phyloP scores from a whole-genome alignment of 257 asterid species.

The Paraleonurus japonicus region DNA sequence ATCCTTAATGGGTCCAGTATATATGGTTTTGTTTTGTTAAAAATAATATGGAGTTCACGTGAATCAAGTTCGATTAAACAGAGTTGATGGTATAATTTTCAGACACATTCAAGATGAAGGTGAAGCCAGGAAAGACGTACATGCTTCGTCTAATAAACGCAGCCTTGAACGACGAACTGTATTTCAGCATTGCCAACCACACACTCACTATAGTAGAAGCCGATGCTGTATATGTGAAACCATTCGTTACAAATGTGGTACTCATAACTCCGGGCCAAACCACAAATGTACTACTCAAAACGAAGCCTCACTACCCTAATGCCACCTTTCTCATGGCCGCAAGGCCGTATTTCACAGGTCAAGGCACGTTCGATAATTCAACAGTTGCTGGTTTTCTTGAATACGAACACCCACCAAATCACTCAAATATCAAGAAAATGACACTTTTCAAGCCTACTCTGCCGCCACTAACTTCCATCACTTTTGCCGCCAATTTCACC shows the following conservation, averaged over 20 bases:
- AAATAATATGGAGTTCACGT: too few species aligned
- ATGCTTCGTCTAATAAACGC: constrained; percentile 71
- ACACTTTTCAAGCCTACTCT: constrained; percentile 42
- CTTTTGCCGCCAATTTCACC: constrained; percentile 51
- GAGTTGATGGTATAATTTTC: constrained; percentile 13
- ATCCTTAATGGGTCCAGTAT: too few species aligned
- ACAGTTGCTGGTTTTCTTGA: constrained; percentile 63
- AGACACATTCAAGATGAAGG: constrained; percentile 58
- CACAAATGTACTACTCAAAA: constrained; percentile 57
- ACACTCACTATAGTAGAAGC: constrained; percentile 57
- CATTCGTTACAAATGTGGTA: constrained; percentile 44
- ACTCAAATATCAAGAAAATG: constrained; percentile 9
- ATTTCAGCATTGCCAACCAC: constrained; percentile 70
- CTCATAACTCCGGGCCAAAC: constrained; percentile 69
- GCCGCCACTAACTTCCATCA: constrained; percentile 44
- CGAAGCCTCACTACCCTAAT: constrained; percentile 41
- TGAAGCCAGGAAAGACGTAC: constrained; percentile 61
- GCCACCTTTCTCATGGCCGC: constrained; percentile 70
- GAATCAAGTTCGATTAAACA: neutral
- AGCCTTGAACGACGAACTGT: constrained; percentile 67
- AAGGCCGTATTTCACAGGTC: constrained; percentile 60
- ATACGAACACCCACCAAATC: constrained; percentile 34
- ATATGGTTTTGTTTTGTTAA: too few species aligned
- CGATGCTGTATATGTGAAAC: constrained; percentile 60
- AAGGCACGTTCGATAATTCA: constrained; percentile 63